Base-by-base conservation (phyloP, 371 early-diverging fungal genomes). In the Encephalitozoon intestinalis region DNA sequence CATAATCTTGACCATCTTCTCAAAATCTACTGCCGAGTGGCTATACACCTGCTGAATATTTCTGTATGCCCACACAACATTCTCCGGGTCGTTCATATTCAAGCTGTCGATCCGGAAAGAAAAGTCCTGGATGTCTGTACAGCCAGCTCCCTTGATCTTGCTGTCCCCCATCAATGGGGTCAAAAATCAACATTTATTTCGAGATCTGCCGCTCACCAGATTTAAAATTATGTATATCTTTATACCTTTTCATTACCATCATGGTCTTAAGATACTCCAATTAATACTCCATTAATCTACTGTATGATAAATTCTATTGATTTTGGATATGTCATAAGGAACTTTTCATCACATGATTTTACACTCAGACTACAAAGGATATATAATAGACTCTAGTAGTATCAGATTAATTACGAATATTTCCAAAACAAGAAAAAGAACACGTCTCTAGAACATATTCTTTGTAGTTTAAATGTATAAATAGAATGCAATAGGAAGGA, bases 21-120 rank as follows among this genome's bases (percentile, higher is more conserved):
- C 6, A 18, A 41, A 49, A 8, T 28, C 41, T 8, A 5, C 12
- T 12, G 34, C n/a, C 0, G 43, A 51, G 28, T 44, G 51, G 25
- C 25, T 72, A 39, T 44, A 49, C 9, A 43, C 49, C n/a, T n/a
- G 28, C 31, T 15, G 21, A 23, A 72, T 63, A 15, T 72, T 63
- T 23, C 64, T 72, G 37, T 72, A 72, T 31, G 64, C 41, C 73
- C 73, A 72, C 31, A 72, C 18, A 21, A 72, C 37, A 54, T 72
- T 41, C 28, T 44, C 30, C 4, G 46, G 21, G 63, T 71, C 63
- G 9, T n/a, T 21, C 39, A 41, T 41, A 26, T 71, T 46, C 11
- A 71, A 11, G 2, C 23, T 71, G 34, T 54, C 26, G 6, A 71
- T 37, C n/a, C 30, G 8, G 3, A 18, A 30, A 6, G 58, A 34